Conservation (phyloP, 768 basidiomycete genomes). For the Agaricus subrufescens region DNA sequence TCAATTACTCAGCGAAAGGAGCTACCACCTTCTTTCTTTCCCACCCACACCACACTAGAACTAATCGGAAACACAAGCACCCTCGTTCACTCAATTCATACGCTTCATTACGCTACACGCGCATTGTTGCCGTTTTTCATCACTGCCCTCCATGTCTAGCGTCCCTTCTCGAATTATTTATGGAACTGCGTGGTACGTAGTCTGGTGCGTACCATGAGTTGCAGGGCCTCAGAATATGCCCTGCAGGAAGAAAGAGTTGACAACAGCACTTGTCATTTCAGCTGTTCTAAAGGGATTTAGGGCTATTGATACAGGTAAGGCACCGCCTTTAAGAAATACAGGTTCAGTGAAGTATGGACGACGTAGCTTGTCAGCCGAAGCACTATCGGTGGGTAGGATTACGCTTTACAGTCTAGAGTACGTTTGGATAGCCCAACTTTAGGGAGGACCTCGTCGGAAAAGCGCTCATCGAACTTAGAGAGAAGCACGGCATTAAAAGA, state of each 20-base stretch:
- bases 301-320: constrained; percentile 76
- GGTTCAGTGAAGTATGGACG: background rate
- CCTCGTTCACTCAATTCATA: no score
- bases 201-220: background rate
- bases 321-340: constrained; percentile 3
- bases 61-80: no score
- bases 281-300: constrained; percentile 76
- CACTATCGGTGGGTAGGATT: constrained; percentile 52
- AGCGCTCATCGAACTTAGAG: constrained; percentile 54
- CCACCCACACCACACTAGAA: no score
- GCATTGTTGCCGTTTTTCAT: background rate
- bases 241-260: constrained; percentile 73
- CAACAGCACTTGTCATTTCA: constrained; percentile 58
- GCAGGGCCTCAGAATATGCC: background rate
- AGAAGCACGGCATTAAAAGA: constrained; percentile 56
- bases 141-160: constrained; percentile 14
- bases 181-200: constrained; percentile 53
- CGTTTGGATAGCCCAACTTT: background rate
- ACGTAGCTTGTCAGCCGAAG: constrained; percentile 59
- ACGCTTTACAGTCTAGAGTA: background rate
- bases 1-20: no score
- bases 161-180: constrained; percentile 43
- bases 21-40: no score
- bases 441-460: constrained; percentile 82
- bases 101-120: no score